These are phyloP conservation scores for Diaporthe aspalathi DNA, from an alignment of 2,329 filamentous ascomycete genomes.

Conservation along the genomic window DNA sequence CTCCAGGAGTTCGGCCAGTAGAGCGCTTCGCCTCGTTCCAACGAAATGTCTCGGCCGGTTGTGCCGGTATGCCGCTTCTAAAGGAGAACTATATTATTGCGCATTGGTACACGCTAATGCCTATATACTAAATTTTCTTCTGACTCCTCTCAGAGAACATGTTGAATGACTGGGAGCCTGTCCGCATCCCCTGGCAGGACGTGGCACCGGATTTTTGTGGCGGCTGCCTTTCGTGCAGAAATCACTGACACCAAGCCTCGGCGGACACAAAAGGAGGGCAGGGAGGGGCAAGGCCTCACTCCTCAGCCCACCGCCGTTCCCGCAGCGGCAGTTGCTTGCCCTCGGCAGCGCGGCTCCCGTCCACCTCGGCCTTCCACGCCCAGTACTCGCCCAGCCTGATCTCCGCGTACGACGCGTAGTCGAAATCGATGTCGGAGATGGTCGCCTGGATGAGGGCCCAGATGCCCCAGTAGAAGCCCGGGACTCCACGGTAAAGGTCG, in stretches of 20 bases:
- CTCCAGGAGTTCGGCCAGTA: too few relatives aligned
- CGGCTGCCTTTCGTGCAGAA: neutral
- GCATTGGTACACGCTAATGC: constrained; percentile 14
- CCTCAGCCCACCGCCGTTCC: constrained; percentile 82
- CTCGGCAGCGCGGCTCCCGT: constrained; percentile 66
- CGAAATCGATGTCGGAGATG: constrained; percentile 96
- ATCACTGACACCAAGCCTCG: neutral
- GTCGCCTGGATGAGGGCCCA: constrained; percentile 96
- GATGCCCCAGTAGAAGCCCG: constrained; percentile 91
- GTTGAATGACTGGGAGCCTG: constrained; percentile 34
- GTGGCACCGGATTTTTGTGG: constrained; percentile 7
- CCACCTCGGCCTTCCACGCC: constrained; percentile 83
- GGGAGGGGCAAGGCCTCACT: constrained; percentile 43
- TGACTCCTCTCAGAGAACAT: constrained; percentile 17
- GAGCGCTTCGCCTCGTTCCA: too few relatives aligned
- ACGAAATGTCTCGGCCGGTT: too few relatives aligned
- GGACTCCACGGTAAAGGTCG: constrained; percentile 87
- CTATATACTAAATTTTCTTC: constrained; percentile 16
- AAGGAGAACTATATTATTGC: constrained; percentile 21
- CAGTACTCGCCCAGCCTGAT: constrained; percentile 89
- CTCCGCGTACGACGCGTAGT: constrained; percentile 93
- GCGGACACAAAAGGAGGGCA: neutral
- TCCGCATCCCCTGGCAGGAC: constrained; percentile 1
- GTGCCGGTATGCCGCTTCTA: neutral
- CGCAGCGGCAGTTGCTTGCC: constrained; percentile 76